Evolutionary conservation across 371 early-diverging fungal species (phyloP), one percentile per base, ranked within the genome.

Genomic region (Syncephalastrum racemosum): DNA sequence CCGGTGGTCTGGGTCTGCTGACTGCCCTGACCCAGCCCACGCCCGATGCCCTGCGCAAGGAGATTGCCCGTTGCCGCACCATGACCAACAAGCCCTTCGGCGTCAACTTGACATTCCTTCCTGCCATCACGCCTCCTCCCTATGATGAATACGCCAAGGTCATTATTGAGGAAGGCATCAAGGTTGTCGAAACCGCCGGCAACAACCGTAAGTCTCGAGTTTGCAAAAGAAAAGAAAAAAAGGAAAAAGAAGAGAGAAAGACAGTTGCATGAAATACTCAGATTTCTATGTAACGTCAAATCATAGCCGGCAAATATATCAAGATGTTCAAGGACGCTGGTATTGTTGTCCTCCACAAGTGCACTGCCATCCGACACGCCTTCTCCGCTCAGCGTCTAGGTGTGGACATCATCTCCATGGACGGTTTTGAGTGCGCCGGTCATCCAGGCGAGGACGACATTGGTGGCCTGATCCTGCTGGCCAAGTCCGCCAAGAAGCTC

Each of bases 1-100:
- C 97, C 52, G 98, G 98, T 51, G 95, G 93, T 27, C 92, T 95
- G 64, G 98, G 98, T 46, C 89, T 95, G 15, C 67, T 98, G 64
- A 88, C 87, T 67, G 97, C 95, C 36, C 84, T 62, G 80, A 90
- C 91, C 13, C 90, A 91, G 62, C 91, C 91, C 43, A 89, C 91
- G n/a, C 91, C 91, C n/a, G 90, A 88, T 50, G 86, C 77, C 36
- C 71, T 91, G 36, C 83, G 87, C 59, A 64, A 68, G 4, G 91
- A 90, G 64, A 90, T 91, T 55, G 77, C 74, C 49, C 84, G 89
- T 23, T 87, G 87, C 79, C 79, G 90, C 41, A 78, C 66, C 46
- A 85, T 90, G 88, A 89, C 91, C 16, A 68, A 71, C 57, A 87
- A 87, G 49, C 90, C 90, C 6, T 91, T 91, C 57, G 91, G 90